Evolutionary conservation across 345 rosid species (phyloP).

Genomic region (Isatis tinctoria): DNA sequence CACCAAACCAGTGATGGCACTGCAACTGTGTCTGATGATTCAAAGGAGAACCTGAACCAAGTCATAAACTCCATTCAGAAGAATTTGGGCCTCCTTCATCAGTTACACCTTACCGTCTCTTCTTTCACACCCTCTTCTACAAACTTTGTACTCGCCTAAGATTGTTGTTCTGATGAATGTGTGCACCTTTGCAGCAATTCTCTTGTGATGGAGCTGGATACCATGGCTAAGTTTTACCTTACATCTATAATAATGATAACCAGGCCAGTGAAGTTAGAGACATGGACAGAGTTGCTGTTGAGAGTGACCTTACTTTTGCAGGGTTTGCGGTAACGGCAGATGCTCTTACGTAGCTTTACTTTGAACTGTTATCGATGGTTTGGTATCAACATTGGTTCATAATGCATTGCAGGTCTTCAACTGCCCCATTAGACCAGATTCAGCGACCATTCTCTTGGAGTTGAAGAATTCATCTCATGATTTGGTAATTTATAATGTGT

Average conservation of each 20-base stretch:
- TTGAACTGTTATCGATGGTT: slow-evolving; percentile 7
- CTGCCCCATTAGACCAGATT: slow-evolving; percentile 97
- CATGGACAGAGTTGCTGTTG: slow-evolving; percentile 89
- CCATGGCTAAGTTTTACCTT: slow-evolving; percentile 40
- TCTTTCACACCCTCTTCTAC: slow-evolving; percentile 73
- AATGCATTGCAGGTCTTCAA: slow-evolving; percentile 75
- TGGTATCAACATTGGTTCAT: slow-evolving; percentile 1
- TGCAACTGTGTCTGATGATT: slow-evolving; percentile 40
- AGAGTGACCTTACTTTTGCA: slow-evolving; percentile 87
- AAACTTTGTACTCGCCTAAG: not conserved
- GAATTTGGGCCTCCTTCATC: slow-evolving; percentile 76
- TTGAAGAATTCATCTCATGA: slow-evolving; percentile 93
- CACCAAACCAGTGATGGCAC: slow-evolving; percentile 40
- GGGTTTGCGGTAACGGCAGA: slow-evolving; percentile 78
- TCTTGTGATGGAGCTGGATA: slow-evolving; percentile 80
- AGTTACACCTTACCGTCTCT: slow-evolving; percentile 76
- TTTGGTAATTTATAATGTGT: slow-evolving; percentile 51
- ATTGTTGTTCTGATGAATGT: not conserved
- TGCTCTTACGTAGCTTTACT: not conserved
- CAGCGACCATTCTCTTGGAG: slow-evolving; percentile 74
- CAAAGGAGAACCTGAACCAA: slow-evolving; percentile 72
- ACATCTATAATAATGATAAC: slow-evolving; percentile 26
- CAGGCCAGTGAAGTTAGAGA: slow-evolving; percentile 97
- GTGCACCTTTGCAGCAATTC: slow-evolving; percentile 48
- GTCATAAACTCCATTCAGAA: slow-evolving; percentile 80